Conservation (phyloP, 2,329 filamentous ascomycete genomes). For the Colletotrichum plurivorum region DNA sequence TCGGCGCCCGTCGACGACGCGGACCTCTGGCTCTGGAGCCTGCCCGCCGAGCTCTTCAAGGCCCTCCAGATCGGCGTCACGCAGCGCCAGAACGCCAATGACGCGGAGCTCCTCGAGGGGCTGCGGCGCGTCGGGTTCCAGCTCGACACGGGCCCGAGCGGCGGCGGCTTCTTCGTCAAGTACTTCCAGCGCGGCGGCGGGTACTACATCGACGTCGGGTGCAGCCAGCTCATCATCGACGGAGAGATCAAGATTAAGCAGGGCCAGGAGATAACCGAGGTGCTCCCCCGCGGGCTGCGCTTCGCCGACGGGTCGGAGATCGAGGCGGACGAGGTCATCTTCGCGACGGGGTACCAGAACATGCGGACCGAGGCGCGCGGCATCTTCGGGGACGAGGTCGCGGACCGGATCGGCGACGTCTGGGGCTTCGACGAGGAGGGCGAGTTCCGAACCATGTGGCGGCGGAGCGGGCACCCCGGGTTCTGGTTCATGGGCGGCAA, state of each 20-base stretch:
- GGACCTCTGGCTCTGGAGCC: slow-evolving; percentile 72
- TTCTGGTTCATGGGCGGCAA: slow-evolving; percentile 56
- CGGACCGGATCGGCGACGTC: slow-evolving; percentile 60
- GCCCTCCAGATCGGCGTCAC: slow-evolving; percentile 65
- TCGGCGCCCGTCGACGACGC: slow-evolving; percentile 75
- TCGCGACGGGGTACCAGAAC: slow-evolving; percentile 65
- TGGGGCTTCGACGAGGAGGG: slow-evolving; percentile 65
- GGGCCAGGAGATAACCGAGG: slow-evolving; percentile 67
- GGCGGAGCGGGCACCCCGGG: slow-evolving; percentile 51
- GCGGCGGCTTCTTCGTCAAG: slow-evolving; percentile 58
- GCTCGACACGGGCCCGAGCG: slow-evolving; percentile 69
- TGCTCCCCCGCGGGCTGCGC: slow-evolving; percentile 61
- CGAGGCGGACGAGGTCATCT: slow-evolving; percentile 59
- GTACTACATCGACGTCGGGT: slow-evolving; percentile 46
- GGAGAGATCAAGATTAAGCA: slow-evolving; percentile 56
- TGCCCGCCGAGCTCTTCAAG: slow-evolving; percentile 74
- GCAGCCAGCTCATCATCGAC: slow-evolving; percentile 47
- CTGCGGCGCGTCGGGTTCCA: slow-evolving; percentile 73
- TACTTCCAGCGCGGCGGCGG: slow-evolving; percentile 53
- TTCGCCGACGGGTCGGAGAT: slow-evolving; percentile 56
- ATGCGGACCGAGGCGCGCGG: slow-evolving; percentile 65
- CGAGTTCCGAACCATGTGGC: slow-evolving; percentile 54
- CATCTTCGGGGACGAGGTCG: slow-evolving; percentile 64
- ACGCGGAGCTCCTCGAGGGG: slow-evolving; percentile 56
- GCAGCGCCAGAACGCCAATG: slow-evolving; percentile 50